Base-by-base conservation (phyloP, 2,329 filamentous ascomycete genomes). In the Drechslera avenae region DNA sequence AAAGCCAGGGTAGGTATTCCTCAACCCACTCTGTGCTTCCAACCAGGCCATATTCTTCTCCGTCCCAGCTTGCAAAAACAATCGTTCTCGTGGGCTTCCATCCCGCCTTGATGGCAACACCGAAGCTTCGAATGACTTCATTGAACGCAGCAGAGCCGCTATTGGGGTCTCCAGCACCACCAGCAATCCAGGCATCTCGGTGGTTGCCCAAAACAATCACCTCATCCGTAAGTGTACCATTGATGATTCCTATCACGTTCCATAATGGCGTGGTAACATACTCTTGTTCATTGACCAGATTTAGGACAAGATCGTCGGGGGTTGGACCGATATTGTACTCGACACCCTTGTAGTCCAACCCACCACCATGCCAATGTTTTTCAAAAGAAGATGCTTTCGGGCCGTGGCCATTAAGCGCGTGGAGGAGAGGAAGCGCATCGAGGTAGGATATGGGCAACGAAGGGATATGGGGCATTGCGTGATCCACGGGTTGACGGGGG, bases 11-110 rank as follows among this genome's bases (percentile, higher is more conserved):
- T 0, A 95, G 75, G 63, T 90, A 90, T 60, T 96, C 90, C 68
- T 96, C 91, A 0, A 96, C 90, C 91, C 91, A 96, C 68, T 96
- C 92, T 0, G 92, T 96, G 45, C 87, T 91, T 4, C 92, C 92
- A 12, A 96, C 74, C 4, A 96, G 81, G 0, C 89, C 90, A 60
- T 96, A 96, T 73, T 96, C 91, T 74, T 84, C 83, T 3, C 83
- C 84, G 35, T 83, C 79, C 84, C 84, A 87, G 48, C 78, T 77
- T 0, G 89, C 91, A 67, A 97, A 93, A 33, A 97, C 90, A 49
- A 97, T 90, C 0, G 93, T 97, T 17, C 93, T 87, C 16, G 91
- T 80, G 0, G 94, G 90, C 71, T 87, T 90, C 90, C 90, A 95
- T 12, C 90, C 90, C 19, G 81, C 81, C 19, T 85, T 80, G 2